Evolutionary conservation across 345 rosid species (phyloP).

Genomic region (Ceriops decandra): DNA sequence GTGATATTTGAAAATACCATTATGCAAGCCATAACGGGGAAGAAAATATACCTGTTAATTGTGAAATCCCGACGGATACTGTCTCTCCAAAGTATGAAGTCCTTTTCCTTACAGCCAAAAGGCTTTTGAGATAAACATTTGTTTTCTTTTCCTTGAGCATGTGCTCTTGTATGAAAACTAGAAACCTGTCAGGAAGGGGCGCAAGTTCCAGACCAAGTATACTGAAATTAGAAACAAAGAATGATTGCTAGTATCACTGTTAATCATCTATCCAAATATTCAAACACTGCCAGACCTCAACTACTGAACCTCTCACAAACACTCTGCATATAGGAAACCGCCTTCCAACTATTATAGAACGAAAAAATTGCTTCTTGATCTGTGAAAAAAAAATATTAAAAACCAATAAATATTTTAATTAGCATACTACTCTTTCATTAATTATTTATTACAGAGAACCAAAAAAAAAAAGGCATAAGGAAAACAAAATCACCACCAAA

Average conservation of each 20-base stretch:
- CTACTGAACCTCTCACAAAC: slow-evolving; percentile 42
- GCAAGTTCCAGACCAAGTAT: not conserved
- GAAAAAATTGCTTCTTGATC: slow-evolving; percentile 52
- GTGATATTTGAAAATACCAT: not conserved
- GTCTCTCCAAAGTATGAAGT: slow-evolving; percentile 68
- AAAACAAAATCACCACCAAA: not conserved
- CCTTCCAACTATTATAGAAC: slow-evolving; percentile 56
- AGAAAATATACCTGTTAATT: slow-evolving; percentile 59
- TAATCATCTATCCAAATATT: not conserved
- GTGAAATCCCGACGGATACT: slow-evolving; percentile 86
- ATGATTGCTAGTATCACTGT: too few relatives aligned
- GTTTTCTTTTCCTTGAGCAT: slow-evolving; percentile 35
- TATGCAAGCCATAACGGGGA: slow-evolving; percentile 12
- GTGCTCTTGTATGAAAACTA: slow-evolving; percentile 71
- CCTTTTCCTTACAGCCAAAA: slow-evolving; percentile 41
- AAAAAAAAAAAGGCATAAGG: not conserved
- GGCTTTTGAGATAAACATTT: slow-evolving; percentile 29
- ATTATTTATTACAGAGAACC: not conserved
- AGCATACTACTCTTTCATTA: not conserved
- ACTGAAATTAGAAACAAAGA: not conserved
- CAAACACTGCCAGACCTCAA: slow-evolving; percentile 59
- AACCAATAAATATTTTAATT: slow-evolving; percentile 3
- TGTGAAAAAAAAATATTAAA: slow-evolving; percentile 20
- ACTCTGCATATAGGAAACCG: slow-evolving; percentile 86
- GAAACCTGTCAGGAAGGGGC: slow-evolving; percentile 54